Evolutionary conservation across 2,329 filamentous ascomycete genomes (phyloP), one percentile per base, ranked within the genome.

Genomic region (Pseudocercospora eumusae): DNA sequence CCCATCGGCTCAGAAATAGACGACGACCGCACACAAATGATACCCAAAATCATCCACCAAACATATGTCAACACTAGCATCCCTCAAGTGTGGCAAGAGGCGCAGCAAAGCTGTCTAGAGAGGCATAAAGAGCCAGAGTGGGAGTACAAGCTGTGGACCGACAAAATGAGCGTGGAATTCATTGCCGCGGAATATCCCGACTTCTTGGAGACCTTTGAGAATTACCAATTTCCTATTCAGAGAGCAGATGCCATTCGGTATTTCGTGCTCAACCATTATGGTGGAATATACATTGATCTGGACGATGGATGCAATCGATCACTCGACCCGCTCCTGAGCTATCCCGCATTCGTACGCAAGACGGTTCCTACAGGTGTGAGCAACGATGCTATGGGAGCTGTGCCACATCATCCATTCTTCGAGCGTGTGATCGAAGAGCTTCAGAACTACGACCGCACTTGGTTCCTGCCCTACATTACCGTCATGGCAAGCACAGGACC

Each of bases 111-210:
- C 68, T 92, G 89, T 76, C 78, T 86, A 59, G 82, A 88, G 21
- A 74, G 88, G 56, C 89, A 92, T 72, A 63, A 61, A n/a, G 64
- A 69, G 61, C 65, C 68, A 2, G 81, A 85, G 68, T 92, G 88
- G 74, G 87, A 92, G 72, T 91, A 91, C 78, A 91, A 91, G 87
- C 82, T 93, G 20, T 95, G 90, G 90, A 92, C 89, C 7, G 87
- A 92, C 69, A 84, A 83, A 47, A 83, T 83, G 67, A 84, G 88
- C 23, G 83, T 87, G 68, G 83, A 88, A 2, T 92, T 93, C 70
- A 91, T 93, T 68, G 83, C 83, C 36, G 79, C 81, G 31, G 85
- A 93, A 69, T 93, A 92, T 70, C 85, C 89, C 1, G 92, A 89
- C 88, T 93, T 75, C 62, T 65, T 73, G 64, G 81, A 86, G 57